Conservation (phyloP, 1,284 basidiomycete species). For the Malassezia brasiliensis region DNA sequence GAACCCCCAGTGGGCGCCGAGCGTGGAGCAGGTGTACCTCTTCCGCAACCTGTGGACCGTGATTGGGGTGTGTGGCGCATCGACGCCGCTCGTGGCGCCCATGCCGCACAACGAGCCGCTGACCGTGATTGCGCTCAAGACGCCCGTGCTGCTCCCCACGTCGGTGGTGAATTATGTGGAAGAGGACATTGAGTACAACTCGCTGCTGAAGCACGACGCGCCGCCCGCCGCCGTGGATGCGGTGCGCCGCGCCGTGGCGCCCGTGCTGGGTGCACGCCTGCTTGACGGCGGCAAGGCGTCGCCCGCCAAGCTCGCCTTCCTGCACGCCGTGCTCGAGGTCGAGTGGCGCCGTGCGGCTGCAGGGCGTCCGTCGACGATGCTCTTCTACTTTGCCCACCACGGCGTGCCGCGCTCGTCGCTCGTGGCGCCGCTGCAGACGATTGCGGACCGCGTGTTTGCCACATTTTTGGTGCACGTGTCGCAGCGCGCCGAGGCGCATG, state of each 20-base stretch:
- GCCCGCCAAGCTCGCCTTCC: constrained; percentile 74
- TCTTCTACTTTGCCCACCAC: constrained; percentile 80
- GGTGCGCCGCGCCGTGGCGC: constrained; percentile 40
- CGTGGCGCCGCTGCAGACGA: constrained; percentile 67
- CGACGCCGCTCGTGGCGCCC: constrained; percentile 26
- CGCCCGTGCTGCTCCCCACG: constrained; percentile 74
- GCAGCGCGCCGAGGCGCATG: constrained; percentile 64
- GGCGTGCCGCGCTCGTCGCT: constrained; percentile 64
- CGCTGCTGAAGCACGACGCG: constrained; percentile 59
- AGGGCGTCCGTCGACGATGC: constrained; percentile 70
- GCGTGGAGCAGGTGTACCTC: constrained; percentile 62
- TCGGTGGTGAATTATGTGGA: constrained; percentile 72
- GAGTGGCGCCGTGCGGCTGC: constrained; percentile 75
- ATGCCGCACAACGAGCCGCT: constrained; percentile 51
- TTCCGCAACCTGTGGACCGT: constrained; percentile 95
- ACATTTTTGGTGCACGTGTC: constrained; percentile 44
- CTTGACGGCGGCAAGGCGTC: constrained; percentile 64
- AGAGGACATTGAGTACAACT: constrained; percentile 86
- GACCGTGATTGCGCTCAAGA: constrained; percentile 71
- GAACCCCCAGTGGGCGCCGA: constrained; percentile 57
- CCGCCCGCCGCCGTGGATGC: constrained; percentile 20
- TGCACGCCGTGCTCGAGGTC: constrained; percentile 76
- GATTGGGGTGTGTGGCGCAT: constrained; percentile 56
- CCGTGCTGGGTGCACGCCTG: constrained; percentile 59
- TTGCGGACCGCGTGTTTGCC: constrained; percentile 67